Evolutionary conservation across 2,329 filamentous ascomycete genomes (phyloP).

Genomic region (Sporothrix variecibatus): DNA sequence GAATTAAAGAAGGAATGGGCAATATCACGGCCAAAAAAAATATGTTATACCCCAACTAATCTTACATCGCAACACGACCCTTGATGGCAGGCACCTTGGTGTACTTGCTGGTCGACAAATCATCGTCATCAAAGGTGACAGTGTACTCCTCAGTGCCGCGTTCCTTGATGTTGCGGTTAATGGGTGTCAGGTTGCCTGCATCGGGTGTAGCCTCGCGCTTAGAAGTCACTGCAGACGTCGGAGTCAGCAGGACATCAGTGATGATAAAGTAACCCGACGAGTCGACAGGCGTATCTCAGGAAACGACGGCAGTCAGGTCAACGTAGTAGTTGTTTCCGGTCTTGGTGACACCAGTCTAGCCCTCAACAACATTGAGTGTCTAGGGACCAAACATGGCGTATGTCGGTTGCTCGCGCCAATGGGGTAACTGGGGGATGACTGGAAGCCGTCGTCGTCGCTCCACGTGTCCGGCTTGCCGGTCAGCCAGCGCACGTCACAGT

Average conservation of each 20-base stretch:
- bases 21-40: background rate
- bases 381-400: conserved; percentile 22
- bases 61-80: background rate
- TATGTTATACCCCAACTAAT: too few relatives aligned
- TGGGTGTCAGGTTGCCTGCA: background rate
- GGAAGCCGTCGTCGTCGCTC: conserved; percentile 23
- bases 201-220: background rate
- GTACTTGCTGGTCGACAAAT: conserved; percentile 7
- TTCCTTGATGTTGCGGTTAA: background rate
- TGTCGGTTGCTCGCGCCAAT: conserved; percentile 24
- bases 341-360: conserved; percentile 23
- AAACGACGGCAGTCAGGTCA: conserved; percentile 21
- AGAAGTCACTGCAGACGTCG: background rate
- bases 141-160: background rate
- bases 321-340: conserved; percentile 22
- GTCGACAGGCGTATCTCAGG: conserved; percentile 6
- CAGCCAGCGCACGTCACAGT: conserved; percentile 25
- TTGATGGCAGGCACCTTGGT: conserved; percentile 21
- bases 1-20: background rate
- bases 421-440: conserved; percentile 22
- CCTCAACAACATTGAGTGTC: conserved; percentile 20
- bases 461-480: conserved; percentile 21
- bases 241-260: background rate
- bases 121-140: conserved; percentile 7
- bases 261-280: background rate